A percentile compares a stretch with the other conserved stretches of the same genome.
Conservation (phyloP, 176 grass and related monocot genomes). For the Tillandsia leiboldiana region DNA sequence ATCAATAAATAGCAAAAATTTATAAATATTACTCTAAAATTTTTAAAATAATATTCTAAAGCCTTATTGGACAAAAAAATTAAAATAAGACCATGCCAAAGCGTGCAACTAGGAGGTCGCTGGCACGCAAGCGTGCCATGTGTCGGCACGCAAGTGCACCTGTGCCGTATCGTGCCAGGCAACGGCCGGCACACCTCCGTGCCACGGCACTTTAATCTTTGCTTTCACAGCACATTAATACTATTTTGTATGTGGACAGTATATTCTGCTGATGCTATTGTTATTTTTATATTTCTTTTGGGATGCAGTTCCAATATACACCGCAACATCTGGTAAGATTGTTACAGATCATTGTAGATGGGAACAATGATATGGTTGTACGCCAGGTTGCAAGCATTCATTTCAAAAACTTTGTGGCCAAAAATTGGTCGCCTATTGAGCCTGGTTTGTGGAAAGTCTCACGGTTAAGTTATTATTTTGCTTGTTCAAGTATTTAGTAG, state of each 20-base stretch:
- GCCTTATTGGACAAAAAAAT: too few species aligned
- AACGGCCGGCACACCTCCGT: too few species aligned
- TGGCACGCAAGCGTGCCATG: too few species aligned
- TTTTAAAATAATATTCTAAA: too few species aligned
- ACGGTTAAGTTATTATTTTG: conserved; percentile 2
- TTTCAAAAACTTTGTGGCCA: conserved; percentile 96
- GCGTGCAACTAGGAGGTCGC: too few species aligned
- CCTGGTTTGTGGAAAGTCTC: too few species aligned
- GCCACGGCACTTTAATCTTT: too few species aligned
- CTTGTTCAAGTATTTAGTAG: conserved; percentile 9
- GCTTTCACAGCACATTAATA: conserved; percentile 1
- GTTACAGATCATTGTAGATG: conserved; percentile 88
- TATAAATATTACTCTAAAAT: too few species aligned
- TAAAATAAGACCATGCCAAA: too few species aligned
- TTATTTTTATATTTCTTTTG: conserved; percentile 15
- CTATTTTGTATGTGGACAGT: conserved; percentile 13
- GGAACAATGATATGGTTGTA: conserved; percentile 66
- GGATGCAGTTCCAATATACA: conserved; percentile 57
- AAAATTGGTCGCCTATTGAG: conserved; percentile 87
- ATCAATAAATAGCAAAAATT: too few species aligned
- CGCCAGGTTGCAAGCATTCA: conserved; percentile 88
- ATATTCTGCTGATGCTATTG: conserved; percentile 11
- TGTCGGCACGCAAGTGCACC: too few species aligned
- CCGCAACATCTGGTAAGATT: conserved; percentile 75
- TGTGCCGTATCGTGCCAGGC: too few species aligned